Base-by-base conservation (phyloP, 2,329 filamentous ascomycete genomes). In the Exophiala calicioides region DNA sequence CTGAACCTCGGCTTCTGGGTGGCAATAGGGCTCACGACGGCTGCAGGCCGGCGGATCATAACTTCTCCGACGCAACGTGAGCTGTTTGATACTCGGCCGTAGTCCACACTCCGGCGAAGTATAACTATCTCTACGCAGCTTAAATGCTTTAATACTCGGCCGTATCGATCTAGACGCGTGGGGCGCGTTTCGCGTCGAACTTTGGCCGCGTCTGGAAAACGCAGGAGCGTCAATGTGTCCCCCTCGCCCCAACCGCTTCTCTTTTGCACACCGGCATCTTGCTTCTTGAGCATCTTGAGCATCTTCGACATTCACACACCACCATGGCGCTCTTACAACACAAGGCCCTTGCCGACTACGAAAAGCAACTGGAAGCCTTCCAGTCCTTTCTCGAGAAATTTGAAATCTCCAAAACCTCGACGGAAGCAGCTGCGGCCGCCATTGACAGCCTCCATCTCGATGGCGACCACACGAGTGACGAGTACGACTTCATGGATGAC, bases 401-500 rank as follows among this genome's bases (percentile, higher is more conserved):
- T 82, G 97, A 98, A 74, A 79, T 78, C 46, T 74, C 76, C n/a
- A 44, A 84, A 77, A 63, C 86, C 74, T 46, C 81, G 77, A 68
- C 79, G 77, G 80, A 73, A 48, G 70, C 75, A 12, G 82, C 94
- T 58, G 83, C 88, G 29, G 85, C 90, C 65, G 90, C 90, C 33
- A 79, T 98, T 36, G 83, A 88, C 59, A 83, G 85, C 58, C 82
- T 98, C 61, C 86, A 86, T 62, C 86, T 98, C 56, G 86, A 90
- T 66, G 90, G 89, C 63, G 86, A 94, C 69, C 86, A 86, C 59
- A 78, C 88, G 31, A 90, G 85, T 68, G 90, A 95, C 62, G 89
- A 95, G 61, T 88, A 95, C 66, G 90, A 96, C 62, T 88, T 94
- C 64, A 89, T 95, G 82, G 88, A 95, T 65, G 86, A 90, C 60